These are phyloP conservation scores for Stagonosporopsis chrysanthemi DNA, from an alignment of 2,329 filamentous ascomycete species.

Conservation along the genomic window DNA sequence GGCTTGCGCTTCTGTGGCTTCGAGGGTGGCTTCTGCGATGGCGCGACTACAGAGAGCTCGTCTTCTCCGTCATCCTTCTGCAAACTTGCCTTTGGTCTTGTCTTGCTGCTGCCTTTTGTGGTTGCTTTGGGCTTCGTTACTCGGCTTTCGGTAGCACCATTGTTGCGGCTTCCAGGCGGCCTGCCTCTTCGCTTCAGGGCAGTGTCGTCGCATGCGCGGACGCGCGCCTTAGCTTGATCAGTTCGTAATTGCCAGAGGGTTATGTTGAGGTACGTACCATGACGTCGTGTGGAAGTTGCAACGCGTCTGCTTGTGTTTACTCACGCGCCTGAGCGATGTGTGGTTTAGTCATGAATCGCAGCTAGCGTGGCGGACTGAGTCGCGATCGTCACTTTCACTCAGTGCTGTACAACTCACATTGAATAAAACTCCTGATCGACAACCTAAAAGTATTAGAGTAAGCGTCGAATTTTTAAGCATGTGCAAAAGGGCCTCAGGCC, in stretches of 20 bases:
- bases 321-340: constrained; percentile 1
- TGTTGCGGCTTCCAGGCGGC: constrained; percentile 35
- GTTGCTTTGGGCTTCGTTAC: constrained; percentile 20
- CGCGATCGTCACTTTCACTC: neutral
- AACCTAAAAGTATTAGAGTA: neutral
- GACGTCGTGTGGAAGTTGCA: constrained; percentile 30
- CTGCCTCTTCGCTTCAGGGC: constrained; percentile 34
- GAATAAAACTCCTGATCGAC: neutral
- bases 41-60: constrained; percentile 5
- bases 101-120: constrained; percentile 25
- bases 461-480: too few species aligned
- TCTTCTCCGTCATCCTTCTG: constrained; percentile 20
- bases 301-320: constrained; percentile 28
- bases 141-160: constrained; percentile 22
- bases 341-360: neutral
- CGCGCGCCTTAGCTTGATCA: constrained; percentile 29
- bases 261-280: constrained; percentile 36
- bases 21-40: constrained; percentile 2
- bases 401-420: neutral
- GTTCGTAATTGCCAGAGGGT: constrained; percentile 20
- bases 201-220: constrained; percentile 23
- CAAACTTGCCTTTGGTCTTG: constrained; percentile 17
- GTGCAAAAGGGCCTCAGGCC: too few species aligned
- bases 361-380: neutral
- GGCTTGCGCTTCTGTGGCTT: constrained; percentile 32